Evolutionary conservation across 345 rosid genomes (phyloP), one percentile per base, ranked within the genome.

Genomic region (Lepidium africanum): DNA sequence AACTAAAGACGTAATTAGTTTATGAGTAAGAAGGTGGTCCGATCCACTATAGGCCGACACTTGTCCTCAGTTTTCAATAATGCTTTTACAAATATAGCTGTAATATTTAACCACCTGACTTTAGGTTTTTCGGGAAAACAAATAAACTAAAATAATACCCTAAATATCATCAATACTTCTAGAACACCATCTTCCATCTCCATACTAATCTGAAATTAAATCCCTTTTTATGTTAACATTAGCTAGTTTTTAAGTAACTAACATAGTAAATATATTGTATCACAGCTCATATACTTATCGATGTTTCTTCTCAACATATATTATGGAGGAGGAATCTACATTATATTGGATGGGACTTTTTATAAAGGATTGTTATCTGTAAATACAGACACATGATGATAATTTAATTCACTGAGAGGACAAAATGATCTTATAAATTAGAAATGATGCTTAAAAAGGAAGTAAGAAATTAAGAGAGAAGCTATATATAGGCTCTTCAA

Each of bases 101-200:
- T 25, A 25, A 25, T 25, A 25, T 25, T 25, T 25, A 25, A 25
- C 27, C 4, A 25, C 27, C 59, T 73, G 61, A 35, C 47, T 65
- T 65, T 25, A 57, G 60, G 71, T 65, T 73, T 65, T 57, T 58
- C 10, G 58, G 70, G 76, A 40, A 65, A 65, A 21, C 47, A 65
- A 48, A 65, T 30, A 17, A 10, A 40, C 27, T 70, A 35, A 5
- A 53, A 5, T 62, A 53, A 66, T 40, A 49, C 11, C 9, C 21
- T 47, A 43, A 49, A 41, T 65, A 65, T 36, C 47, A 25, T 36
- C 47, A 25, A 2, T 25, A 65, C 67, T 73, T 65, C 72, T 66
- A 59, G 72, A 65, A 59, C 72, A 49, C 30, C 66, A 30, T 25
- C 27, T 4, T 25, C 27, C 27, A 25, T 25, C 27, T 25, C 27